Evolutionary conservation across 2,329 filamentous ascomycete species (phyloP), one percentile per base, ranked within the genome.

Genomic region (Apiospora aurea): DNA sequence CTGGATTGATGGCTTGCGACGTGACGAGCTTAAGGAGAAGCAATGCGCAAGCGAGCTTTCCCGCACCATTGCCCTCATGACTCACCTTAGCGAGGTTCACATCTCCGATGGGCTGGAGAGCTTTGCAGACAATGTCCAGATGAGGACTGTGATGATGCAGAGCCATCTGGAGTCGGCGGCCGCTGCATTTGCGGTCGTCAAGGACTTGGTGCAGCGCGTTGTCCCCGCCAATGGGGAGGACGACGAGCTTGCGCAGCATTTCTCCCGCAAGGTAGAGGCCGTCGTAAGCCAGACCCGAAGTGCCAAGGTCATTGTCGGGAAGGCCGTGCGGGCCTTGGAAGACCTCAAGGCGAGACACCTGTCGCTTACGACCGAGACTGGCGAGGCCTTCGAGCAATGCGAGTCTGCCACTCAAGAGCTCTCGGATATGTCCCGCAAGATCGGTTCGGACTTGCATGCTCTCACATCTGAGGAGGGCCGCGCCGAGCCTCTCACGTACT

Each of bases 11-110:
- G 90, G 90, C 7, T 81, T 98, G 71, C 92, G 94, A 75, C 91
- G 91, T 70, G 95, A 97, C 76, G 95, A 97, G 71, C 84, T 98
- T 68, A 95, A 95, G 81, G 93, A 96, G 82, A 90, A 92, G 80
- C 92, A 94, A 77, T 95, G 95, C 78, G 91, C 93, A 0, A 90
- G 90, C 34, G 94, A 97, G 79, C 85, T 98, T 49, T 92, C 96
- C 77, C 90, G 93, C 70, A 96, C 94, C 8, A 93, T 97, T 76
- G 93, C 94, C 70, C 88, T 98, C 70, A 92, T 98, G 87, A 89
- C 90, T n/a, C 95, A 98, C 80, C 88, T 98, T 18, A 92, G 91
- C 13, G 93, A 96, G 78, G 91, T 95, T 29, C 91, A 97, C 78
- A 91, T 97, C 67, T 87, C 90, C 1, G 86, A 87, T 70, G 91